Evolutionary conservation across 2,329 filamentous ascomycete genomes (phyloP).

Genomic region (Neopestalotiopsis rosae): DNA sequence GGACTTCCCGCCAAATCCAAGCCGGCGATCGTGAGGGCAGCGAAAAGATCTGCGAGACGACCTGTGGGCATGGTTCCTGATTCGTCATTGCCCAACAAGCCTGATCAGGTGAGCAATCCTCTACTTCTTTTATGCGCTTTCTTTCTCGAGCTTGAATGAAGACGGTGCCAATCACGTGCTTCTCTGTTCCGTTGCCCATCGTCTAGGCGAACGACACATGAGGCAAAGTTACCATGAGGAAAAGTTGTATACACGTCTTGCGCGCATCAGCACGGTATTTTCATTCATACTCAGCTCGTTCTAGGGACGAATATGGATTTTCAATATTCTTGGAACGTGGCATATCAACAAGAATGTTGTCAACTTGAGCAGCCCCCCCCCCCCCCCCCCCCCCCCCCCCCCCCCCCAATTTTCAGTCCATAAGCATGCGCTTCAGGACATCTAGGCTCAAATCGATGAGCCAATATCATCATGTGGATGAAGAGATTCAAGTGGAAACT

Average conservation of each 20-base stretch:
- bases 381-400: too few relatives aligned
- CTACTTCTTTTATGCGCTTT: background rate
- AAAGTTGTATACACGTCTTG: background rate
- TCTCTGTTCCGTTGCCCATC: background rate
- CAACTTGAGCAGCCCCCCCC: too few relatives aligned
- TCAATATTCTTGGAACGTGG: too few relatives aligned
- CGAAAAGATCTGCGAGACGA: conserved; percentile 1
- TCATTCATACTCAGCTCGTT: background rate
- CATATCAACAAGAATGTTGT: too few relatives aligned
- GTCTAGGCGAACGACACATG: background rate
- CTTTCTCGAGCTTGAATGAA: background rate
- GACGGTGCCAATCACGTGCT: background rate
- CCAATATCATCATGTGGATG: too few relatives aligned
- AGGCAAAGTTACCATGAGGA: background rate
- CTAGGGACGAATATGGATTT: too few relatives aligned
- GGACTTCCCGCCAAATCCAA: background rate
- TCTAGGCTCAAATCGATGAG: too few relatives aligned
- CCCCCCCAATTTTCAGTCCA: too few relatives aligned
- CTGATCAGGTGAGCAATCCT: background rate
- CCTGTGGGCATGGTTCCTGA: background rate
- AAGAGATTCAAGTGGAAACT: too few relatives aligned
- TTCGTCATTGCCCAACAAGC: background rate
- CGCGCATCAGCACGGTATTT: background rate
- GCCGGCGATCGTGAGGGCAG: background rate
- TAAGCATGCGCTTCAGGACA: too few relatives aligned